Evolutionary conservation across 176 grass and related monocot genomes (phyloP).

Genomic region (Avena sativa): DNA sequence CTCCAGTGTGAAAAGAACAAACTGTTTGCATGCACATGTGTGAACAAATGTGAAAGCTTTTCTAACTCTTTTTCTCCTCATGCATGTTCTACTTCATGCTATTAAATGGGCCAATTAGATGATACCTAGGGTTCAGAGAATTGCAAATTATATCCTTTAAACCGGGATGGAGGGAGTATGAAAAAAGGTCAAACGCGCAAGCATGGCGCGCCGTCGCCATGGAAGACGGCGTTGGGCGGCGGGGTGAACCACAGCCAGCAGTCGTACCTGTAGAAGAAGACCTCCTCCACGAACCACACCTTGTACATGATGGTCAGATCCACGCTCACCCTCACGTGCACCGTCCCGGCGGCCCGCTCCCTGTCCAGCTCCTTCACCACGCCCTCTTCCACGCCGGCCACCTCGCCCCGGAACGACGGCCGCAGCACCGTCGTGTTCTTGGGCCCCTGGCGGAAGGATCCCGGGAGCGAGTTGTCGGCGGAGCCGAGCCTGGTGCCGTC

Average conservation of each 20-base stretch:
- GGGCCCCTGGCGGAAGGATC: constrained; percentile 5
- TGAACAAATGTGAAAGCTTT: no score
- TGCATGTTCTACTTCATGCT: no score
- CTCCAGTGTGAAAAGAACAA: no score
- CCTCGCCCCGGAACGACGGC: not conserved
- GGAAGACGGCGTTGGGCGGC: not conserved
- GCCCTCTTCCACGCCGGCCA: not conserved
- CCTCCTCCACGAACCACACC: not conserved
- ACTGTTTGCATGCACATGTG: no score
- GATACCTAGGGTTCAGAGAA: no score
- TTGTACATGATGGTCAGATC: constrained; percentile 1
- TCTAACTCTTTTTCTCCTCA: no score
- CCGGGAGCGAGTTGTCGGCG: not conserved
- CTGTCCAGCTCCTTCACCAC: constrained; percentile 29
- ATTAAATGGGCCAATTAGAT: no score
- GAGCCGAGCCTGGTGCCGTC: constrained; percentile 8
- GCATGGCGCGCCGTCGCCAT: not conserved
- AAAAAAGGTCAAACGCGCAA: not conserved
- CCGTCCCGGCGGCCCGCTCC: constrained; percentile 28
- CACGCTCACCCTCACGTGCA: constrained; percentile 14
- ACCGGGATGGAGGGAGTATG: no score
- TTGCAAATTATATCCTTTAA: no score
- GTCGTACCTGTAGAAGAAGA: constrained; percentile 29
- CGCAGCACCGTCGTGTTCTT: constrained; percentile 38
- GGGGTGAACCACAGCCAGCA: constrained; percentile 33